A percentile compares a stretch with the other conserved stretches of the same genome.
Conservation (phyloP, 1,284 basidiomycete genomes). For the Schizopora paradoxa region DNA sequence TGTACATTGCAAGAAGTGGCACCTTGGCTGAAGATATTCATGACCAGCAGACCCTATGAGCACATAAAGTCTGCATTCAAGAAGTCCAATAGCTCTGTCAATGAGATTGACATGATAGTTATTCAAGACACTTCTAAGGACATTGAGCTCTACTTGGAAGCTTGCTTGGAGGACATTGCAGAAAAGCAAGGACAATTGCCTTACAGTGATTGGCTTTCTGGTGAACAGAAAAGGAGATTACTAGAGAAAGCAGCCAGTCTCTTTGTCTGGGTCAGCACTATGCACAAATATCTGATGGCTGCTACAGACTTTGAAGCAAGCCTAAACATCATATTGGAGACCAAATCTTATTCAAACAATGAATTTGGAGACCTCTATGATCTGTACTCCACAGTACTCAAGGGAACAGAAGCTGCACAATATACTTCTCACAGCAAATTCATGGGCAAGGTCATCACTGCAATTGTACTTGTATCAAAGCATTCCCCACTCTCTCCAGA, state of each 20-base stretch:
- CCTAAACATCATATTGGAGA: not conserved
- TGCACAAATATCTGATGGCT: not conserved
- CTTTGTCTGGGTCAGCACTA: constrained; percentile 3
- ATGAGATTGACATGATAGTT: too few relatives aligned
- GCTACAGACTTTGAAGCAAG: not conserved
- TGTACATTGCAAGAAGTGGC: too few relatives aligned
- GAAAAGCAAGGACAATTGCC: too few relatives aligned
- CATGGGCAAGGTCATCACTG: not conserved
- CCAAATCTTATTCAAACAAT: not conserved
- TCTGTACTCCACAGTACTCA: not conserved
- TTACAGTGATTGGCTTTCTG: too few relatives aligned
- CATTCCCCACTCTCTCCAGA: not conserved
- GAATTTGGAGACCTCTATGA: not conserved
- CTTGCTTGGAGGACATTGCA: too few relatives aligned
- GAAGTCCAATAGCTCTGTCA: not conserved
- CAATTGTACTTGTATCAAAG: not conserved
- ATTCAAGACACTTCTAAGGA: too few relatives aligned
- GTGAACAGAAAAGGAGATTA: not conserved
- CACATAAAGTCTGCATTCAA: constrained; percentile 3
- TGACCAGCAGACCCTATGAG: constrained; percentile 9
- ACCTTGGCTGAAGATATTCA: constrained; percentile 9
- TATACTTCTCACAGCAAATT: not conserved
- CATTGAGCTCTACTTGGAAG: too few relatives aligned
- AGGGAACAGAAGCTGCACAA: too few relatives aligned
- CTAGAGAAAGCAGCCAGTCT: not conserved